phyloP scores from a whole-genome alignment of 495 filamentous ascomycete species.

The Achaetomiella virescens region DNA sequence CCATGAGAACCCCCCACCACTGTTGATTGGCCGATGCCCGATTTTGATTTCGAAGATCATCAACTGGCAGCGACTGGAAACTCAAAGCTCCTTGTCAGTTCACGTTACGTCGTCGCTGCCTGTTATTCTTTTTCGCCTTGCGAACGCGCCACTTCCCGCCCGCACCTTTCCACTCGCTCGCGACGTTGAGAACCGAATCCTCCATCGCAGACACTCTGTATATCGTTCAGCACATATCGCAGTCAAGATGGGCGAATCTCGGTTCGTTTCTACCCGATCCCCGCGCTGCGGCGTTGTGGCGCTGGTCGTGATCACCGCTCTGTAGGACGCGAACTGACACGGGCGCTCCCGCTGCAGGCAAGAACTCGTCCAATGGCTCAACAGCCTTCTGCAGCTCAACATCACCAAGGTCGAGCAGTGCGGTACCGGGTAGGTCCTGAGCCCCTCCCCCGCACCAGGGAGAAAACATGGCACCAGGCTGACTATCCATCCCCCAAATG shows the following conservation, averaged over 20 bases:
- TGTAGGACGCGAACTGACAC: conserved; percentile 15
- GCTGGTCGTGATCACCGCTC: background rate
- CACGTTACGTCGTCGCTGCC: conserved; percentile 16
- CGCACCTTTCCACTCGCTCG: conserved; percentile 2
- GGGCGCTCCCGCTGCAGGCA: conserved; percentile 52
- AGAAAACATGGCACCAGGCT: background rate
- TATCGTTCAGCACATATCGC: conserved; percentile 10
- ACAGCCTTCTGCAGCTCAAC: conserved; percentile 94
- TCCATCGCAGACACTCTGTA: background rate
- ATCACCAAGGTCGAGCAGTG: conserved; percentile 98
- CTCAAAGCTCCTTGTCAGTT: conserved; percentile 7
- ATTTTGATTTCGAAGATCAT: conserved; percentile 24
- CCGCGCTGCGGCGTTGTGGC: background rate
- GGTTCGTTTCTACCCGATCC: conserved; percentile 22
- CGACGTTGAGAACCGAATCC: background rate
- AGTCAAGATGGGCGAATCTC: conserved; percentile 38
- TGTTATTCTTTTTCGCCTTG: background rate
- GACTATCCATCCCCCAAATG: conserved; percentile 11
- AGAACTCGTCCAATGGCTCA: conserved; percentile 93
- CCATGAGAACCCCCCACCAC: conserved; percentile 24
- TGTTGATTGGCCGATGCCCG: conserved; percentile 31
- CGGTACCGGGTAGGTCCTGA: conserved; percentile 79
- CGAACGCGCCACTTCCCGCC: conserved; percentile 1
- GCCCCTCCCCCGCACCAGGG: conserved; percentile 34
- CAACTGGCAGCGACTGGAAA: conserved; percentile 13